Evolutionary conservation across 2,329 filamentous ascomycete species (phyloP), one percentile per base, ranked within the genome.

Genomic region (Neofusicoccum kwambonambiense): DNA sequence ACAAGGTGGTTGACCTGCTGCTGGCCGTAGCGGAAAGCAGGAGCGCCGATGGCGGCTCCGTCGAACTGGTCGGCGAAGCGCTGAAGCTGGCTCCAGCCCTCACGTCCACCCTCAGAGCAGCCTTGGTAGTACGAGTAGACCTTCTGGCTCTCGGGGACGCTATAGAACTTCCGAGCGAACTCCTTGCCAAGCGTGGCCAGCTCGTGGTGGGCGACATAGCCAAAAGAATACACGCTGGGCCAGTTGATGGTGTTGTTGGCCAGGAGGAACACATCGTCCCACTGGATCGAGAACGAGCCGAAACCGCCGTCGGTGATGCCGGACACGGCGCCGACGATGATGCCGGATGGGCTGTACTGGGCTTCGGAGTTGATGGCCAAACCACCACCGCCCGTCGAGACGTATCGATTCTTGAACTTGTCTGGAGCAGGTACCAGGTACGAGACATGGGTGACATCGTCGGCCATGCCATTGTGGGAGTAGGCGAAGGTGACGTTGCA

Each of bases 61-160:
- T 84, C 81, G 64, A 80, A 82, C 69, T 83, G 69, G 62, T 81
- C 77, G 11, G 79, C 80, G 68, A 78, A 85, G 13, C 82, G 79
- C 70, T 86, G 83, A 1, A 83, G 74, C 70, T 85, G 83, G 64
- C 76, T 79, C 77, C 77, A 80, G 12, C 77, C 81, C 67, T 83
- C 79, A 4, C 81, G 77, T 1, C 80, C 84, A n/a, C 83, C 83
- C 58, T 85, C 83, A 13, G 83, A 85, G 71, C 84, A 86, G 5
- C 82, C 83, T 66, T 84, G 79, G 68, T 82, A 86, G 73, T 85
- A 85, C 1, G 81, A 76, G 70, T 81, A 83, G 11, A 77, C 19
- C 65, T 73, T 73, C 5, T 69, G 66, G 22, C 31, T 19, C 19
- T 62, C 61, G 34, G 68, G 71, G 35, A 67, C 22, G 13, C 66